Base-by-base conservation (phyloP, 176 grass and related monocot genomes). In the Triticum aestivum region DNA sequence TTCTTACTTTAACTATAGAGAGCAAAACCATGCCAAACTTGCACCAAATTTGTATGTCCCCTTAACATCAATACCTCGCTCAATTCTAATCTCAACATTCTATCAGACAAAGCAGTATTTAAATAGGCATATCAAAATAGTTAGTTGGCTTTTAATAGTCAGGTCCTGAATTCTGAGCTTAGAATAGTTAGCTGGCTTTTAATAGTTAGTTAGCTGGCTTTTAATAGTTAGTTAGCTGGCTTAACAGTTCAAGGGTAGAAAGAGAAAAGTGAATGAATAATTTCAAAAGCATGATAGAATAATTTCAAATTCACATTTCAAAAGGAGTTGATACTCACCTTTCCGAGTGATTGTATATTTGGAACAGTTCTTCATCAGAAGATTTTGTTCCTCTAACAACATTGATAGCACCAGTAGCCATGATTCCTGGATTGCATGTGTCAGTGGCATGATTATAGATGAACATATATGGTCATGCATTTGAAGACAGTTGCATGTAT, bases 291-390 rank as follows among this genome's bases (percentile, higher is more conserved):
- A 44, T 2, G 54, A 24, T 27, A 52, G 26, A 80, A 64, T 41
- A 45, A 41, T 80, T 73, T 8, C 30, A 44, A 67, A 49, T 83
- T 54, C n/a, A 74, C 26, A 21, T 18, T 38, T 63, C 3, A 2
- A 76, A 45, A 83, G 2, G 78, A 61, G 72, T 75, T 24, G 23
- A 38, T 2, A 20, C 4, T 52, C 75, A 98, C 96, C 96, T 98
- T 66, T 98, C 93, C 65, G 96, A 98, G 82, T 98, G 96, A 62
- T 70, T 88, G 41, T 98, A 98, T 86, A 98, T 98, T 87, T 96
- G 88, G 59, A 96, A 89, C 34, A 98, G 84, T 82, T 98, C 96
- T 80, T 91, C 90, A 66, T 96, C 85, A 1, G 96, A 86, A 13
- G 96, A 98, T 80, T 86, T 86, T 52, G 93, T 94, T 75, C 96